A percentile compares a stretch with the other conserved stretches of the same genome.
Evolutionary conservation across 768 basidiomycete genomes (phyloP).

Genomic region (Podaxis sp.): DNA sequence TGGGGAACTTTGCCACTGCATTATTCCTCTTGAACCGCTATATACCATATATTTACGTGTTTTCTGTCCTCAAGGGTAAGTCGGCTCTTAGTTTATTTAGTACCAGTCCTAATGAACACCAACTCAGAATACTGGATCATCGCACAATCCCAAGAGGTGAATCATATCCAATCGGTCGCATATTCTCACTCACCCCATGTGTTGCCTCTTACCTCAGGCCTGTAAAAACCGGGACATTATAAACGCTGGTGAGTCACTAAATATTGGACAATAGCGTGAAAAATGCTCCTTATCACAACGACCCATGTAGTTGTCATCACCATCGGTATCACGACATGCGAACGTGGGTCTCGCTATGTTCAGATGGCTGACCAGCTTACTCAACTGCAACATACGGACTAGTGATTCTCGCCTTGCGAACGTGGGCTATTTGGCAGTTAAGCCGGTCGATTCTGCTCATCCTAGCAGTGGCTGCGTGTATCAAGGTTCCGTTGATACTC

Average conservation of each 20-base stretch:
- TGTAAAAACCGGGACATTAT: not conserved
- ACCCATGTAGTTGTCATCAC: not conserved
- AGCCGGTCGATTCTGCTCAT: not conserved
- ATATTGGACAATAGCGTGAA: not conserved
- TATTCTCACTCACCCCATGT: not conserved
- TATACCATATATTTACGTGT: not conserved
- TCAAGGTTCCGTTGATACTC: not conserved
- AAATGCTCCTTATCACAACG: not conserved
- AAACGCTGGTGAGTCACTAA: not conserved
- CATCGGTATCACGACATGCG: not conserved
- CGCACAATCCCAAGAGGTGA: not conserved
- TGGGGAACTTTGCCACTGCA: not conserved
- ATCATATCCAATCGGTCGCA: not conserved
- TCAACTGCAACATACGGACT: not conserved
- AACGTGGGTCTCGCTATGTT: not conserved
- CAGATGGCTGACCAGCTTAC: not conserved
- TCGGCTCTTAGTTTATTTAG: not conserved
- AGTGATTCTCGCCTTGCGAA: not conserved
- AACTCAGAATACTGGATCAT: not conserved
- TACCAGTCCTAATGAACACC: not conserved
- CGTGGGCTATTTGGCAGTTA: not conserved
- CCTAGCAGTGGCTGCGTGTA: not conserved
- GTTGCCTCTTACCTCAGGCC: not conserved
- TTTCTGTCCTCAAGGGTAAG: not conserved
- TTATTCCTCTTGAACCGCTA: not conserved